Evolutionary conservation across 805 yeast species (phyloP), one percentile per base, ranked within the genome.

Genomic region (Lipomyces kockii): DNA sequence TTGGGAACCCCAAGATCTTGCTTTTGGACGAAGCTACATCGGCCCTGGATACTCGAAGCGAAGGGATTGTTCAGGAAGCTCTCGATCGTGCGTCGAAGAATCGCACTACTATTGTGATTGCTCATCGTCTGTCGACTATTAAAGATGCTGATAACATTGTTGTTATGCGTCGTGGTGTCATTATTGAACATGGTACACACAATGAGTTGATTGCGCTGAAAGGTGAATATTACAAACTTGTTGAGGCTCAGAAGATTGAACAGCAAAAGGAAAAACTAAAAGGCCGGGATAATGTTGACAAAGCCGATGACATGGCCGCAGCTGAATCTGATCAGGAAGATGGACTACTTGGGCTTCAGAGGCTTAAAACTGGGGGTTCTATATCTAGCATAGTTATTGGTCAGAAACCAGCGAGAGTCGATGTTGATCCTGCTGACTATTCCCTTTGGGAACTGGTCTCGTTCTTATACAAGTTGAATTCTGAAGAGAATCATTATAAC

Each of bases 21-120:
- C 80, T 87, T 17, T 76, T 87, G 59, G 90, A 87, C 73, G 90
- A 87, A 74, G 90, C 90, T 3, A 87, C 90, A 0, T 85, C 89
- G 9, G 90, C 89, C 0, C 77, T 87, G 58, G 90, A 87, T 74
- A 83, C 88, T 17, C 82, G 83, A 55, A 83, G 86, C 70, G 90
- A 87, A 73, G 86, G 85, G 67, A 80, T 85, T 6, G 88, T 87
- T 51, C 83, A 85, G 79, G 78, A 78, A 39, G 86, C 87, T 43
- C 76, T 87, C 64, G 72, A 75, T 37, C 65, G 72, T 6, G 75
- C 75, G 14, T 58, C 76, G 17, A 61, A 65, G 61, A 57, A 73
- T 32, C 56, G 77, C 5, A 84, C 86, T 3, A 82, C 88, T 3
- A 81, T 84, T 53, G 81, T 80, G 68, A 83, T 84, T 69, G 86